A percentile compares a stretch with the other conserved stretches of the same genome.
Conservation (phyloP, 352 stramenopile genomes). For the Phytophthora kernoviae region DNA sequence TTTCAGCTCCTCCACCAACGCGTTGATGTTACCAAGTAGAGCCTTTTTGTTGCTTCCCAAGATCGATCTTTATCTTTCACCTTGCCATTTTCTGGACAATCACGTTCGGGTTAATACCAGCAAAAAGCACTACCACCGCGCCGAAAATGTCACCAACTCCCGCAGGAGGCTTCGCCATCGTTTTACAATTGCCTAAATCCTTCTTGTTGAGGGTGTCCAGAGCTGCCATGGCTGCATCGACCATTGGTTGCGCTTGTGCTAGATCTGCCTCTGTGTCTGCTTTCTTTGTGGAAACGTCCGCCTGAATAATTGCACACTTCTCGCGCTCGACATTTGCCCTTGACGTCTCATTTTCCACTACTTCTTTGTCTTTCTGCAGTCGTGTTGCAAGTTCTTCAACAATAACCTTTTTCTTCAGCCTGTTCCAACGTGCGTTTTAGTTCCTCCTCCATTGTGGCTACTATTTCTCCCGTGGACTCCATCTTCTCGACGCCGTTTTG, state of each 20-base stretch:
- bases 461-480: slow-evolving; percentile 85
- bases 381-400: slow-evolving; percentile 93
- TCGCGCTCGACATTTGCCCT: slow-evolving; percentile 91
- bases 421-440: slow-evolving; percentile 90
- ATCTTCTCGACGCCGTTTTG: slow-evolving; percentile 92
- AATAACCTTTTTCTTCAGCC: slow-evolving; percentile 90
- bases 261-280: slow-evolving; percentile 80
- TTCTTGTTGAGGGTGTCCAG: slow-evolving; percentile 92
- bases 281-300: slow-evolving; percentile 92
- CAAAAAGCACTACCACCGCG: slow-evolving; percentile 79
- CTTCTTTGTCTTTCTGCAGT: slow-evolving; percentile 90
- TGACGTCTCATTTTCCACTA: slow-evolving; percentile 93
- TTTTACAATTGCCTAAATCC: slow-evolving; percentile 91
- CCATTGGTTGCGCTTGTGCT: slow-evolving; percentile 73
- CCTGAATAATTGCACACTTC: slow-evolving; percentile 92
- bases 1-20: slow-evolving; percentile 93
- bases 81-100: slow-evolving; percentile 93
- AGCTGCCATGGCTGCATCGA: slow-evolving; percentile 89
- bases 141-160: slow-evolving; percentile 90
- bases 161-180: slow-evolving; percentile 89
- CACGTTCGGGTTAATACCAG: slow-evolving; percentile 70
- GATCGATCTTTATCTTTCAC: slow-evolving; percentile 93
- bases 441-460: slow-evolving; percentile 93
- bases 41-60: slow-evolving; percentile 95
- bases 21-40: slow-evolving; percentile 92